Evolutionary conservation across 352 stramenopile genomes (phyloP).

Genomic region (Globisporangium cylindrosporum): DNA sequence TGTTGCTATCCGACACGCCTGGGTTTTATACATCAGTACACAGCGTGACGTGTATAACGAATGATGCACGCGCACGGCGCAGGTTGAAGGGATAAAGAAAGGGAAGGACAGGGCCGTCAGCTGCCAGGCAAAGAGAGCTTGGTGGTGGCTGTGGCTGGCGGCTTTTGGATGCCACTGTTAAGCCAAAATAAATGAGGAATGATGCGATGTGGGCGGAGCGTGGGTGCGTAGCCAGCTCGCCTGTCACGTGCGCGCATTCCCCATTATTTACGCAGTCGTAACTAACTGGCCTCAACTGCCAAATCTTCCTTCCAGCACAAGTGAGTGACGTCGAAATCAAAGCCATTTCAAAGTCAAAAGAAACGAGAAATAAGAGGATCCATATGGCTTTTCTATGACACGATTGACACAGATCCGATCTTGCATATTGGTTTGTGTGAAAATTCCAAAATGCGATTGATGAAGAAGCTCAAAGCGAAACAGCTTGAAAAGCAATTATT

Average conservation of each 20-base stretch:
- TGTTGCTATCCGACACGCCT: background rate
- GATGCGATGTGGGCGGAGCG: background rate
- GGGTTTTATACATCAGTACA: background rate
- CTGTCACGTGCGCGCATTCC: background rate
- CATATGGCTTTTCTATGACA: constrained; percentile 4
- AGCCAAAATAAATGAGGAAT: background rate
- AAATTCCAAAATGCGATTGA: background rate
- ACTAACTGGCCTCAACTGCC: background rate
- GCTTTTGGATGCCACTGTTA: background rate
- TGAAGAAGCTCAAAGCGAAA: background rate
- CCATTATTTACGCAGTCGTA: background rate
- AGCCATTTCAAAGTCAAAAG: no score
- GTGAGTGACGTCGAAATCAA: no score
- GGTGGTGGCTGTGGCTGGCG: background rate
- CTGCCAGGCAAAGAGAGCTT: background rate
- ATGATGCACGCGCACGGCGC: background rate
- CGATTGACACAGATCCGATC: background rate
- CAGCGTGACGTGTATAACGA: background rate
- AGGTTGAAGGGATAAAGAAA: background rate
- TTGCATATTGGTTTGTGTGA: background rate
- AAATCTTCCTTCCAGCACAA: no score
- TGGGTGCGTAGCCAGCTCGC: background rate
- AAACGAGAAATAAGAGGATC: background rate
- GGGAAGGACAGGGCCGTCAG: background rate
- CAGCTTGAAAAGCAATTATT: background rate